Evolutionary conservation across 805 yeast genomes (phyloP).

Genomic region (Naumovozyma dairenensis): DNA sequence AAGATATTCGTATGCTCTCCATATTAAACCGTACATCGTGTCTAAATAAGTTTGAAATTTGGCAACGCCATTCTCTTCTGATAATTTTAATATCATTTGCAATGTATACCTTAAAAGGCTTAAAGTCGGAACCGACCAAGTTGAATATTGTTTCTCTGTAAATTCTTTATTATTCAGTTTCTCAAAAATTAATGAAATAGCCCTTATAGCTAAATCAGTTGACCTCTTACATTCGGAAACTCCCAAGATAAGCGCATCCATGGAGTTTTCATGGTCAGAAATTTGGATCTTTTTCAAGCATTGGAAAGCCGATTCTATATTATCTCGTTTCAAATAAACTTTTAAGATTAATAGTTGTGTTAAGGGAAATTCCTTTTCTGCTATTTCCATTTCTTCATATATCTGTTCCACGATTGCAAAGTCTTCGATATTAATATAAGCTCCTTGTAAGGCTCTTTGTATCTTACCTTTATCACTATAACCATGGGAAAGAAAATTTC

Average conservation of each 20-base stretch:
- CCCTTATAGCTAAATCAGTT: constrained; percentile 20
- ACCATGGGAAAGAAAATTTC: constrained; percentile 17
- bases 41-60: constrained; percentile 3
- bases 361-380: constrained; percentile 19
- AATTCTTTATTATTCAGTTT: constrained; percentile 11
- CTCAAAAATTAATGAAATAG: constrained; percentile 22
- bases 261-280: constrained; percentile 29
- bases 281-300: constrained; percentile 28
- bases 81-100: constrained; percentile 24
- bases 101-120: constrained; percentile 25
- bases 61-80: constrained; percentile 8
- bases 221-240: constrained; percentile 23
- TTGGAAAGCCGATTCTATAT: constrained; percentile 11
- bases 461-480: constrained; percentile 30
- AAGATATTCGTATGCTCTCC: constrained; percentile 6
- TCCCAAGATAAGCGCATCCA: constrained; percentile 28
- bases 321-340: constrained; percentile 9
- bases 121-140: constrained; percentile 18
- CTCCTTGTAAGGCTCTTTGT: constrained; percentile 29
- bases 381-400: constrained; percentile 18
- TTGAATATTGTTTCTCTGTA: constrained; percentile 1
- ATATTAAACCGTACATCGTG: constrained; percentile 4
- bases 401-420: constrained; percentile 14
- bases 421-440: constrained; percentile 19
- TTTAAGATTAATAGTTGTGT: constrained; percentile 29